Evolutionary conservation across 2,329 filamentous ascomycete genomes (phyloP).

Genomic region (Xylariaceae sp.): DNA sequence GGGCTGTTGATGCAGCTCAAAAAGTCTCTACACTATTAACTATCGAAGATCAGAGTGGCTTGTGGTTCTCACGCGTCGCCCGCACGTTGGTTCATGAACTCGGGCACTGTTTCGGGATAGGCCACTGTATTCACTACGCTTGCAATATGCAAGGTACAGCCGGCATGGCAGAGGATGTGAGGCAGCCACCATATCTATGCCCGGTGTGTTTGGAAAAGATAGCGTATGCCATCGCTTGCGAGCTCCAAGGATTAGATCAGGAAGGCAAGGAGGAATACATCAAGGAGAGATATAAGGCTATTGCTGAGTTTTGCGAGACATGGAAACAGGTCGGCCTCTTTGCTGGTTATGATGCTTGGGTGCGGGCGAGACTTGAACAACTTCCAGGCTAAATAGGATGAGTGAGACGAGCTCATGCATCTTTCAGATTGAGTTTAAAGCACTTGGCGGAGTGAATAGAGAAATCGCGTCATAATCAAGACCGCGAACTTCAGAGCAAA

Average conservation of each 20-base stretch:
- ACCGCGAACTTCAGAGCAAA: too few species aligned
- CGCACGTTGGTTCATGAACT: constrained; percentile 70
- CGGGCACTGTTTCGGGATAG: constrained; percentile 71
- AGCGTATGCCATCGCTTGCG: constrained; percentile 40
- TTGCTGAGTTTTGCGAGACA: constrained; percentile 51
- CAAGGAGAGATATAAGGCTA: constrained; percentile 47
- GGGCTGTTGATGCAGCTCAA: constrained; percentile 44
- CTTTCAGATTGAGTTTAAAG: too few species aligned
- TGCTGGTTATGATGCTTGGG: constrained; percentile 54
- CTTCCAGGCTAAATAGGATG: not conserved
- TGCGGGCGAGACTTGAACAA: constrained; percentile 40
- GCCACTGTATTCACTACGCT: constrained; percentile 70
- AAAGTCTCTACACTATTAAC: constrained; percentile 32
- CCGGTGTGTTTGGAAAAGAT: constrained; percentile 65
- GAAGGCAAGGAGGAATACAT: constrained; percentile 34
- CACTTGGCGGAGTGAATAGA: too few species aligned
- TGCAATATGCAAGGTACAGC: constrained; percentile 69
- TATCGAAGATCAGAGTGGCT: constrained; percentile 40
- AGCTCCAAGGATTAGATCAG: constrained; percentile 29
- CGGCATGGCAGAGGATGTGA: constrained; percentile 61
- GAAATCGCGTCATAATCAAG: too few species aligned
- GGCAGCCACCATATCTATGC: constrained; percentile 70
- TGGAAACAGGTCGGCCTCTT: constrained; percentile 53
- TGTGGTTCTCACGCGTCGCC: constrained; percentile 65
- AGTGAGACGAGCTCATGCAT: too few species aligned